Conservation (phyloP, 306 rosid genomes). For the Castanea crenata region DNA sequence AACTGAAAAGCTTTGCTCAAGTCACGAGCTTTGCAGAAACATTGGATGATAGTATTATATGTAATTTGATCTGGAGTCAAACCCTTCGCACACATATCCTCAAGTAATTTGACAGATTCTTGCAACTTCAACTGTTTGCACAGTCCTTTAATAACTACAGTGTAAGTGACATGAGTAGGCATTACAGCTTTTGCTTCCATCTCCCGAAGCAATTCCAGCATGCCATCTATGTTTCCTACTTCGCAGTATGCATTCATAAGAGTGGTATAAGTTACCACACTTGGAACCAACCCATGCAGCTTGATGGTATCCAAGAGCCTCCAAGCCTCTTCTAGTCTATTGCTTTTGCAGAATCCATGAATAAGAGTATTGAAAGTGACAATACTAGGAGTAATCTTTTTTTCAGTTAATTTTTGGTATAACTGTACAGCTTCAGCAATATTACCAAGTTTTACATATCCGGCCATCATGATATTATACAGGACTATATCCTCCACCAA, state of each 20-base stretch:
- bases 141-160: constrained; percentile 50
- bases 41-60: constrained; percentile 43
- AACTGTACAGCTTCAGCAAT: constrained; percentile 34
- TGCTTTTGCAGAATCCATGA: constrained; percentile 44
- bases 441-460: constrained; percentile 37
- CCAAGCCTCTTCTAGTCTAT: constrained; percentile 39
- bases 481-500: constrained; percentile 34
- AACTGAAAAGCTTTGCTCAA: constrained; percentile 42
- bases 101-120: constrained; percentile 37
- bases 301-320: constrained; percentile 30
- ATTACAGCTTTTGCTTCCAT: constrained; percentile 39
- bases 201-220: constrained; percentile 31
- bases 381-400: constrained; percentile 37
- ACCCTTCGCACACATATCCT: constrained; percentile 36
- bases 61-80: constrained; percentile 48
- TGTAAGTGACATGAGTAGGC: constrained; percentile 46
- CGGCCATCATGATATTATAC: constrained; percentile 53
- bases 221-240: constrained; percentile 29
- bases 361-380: constrained; percentile 50
- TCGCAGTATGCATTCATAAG: constrained; percentile 53
- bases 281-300: constrained; percentile 41
- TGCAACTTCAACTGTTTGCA: constrained; percentile 37
- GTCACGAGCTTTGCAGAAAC: constrained; percentile 46
- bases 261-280: constrained; percentile 45
- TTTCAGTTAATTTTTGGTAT: constrained; percentile 31